Evolutionary conservation across 192 early-diverging fungal species (phyloP).

Genomic region (Podila epicladia): DNA sequence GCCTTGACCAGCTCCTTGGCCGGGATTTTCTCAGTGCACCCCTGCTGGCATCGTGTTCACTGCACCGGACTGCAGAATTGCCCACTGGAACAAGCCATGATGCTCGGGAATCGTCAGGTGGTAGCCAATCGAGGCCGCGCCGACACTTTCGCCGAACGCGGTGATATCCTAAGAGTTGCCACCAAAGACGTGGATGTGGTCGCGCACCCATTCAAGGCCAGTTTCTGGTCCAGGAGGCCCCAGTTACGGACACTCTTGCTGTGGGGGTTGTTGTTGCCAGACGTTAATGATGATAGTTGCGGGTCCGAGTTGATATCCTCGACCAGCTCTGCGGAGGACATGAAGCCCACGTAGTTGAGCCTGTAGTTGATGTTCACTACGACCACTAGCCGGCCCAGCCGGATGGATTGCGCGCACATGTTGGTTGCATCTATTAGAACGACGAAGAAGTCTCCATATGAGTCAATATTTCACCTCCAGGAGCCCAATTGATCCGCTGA

Average conservation of each 20-base stretch:
- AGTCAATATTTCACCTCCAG: no score
- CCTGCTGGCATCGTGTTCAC: constrained; percentile 20
- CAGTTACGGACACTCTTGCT: constrained; percentile 45
- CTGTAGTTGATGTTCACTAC: constrained; percentile 49
- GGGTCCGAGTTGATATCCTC: constrained; percentile 6
- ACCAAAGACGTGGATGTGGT: constrained; percentile 64
- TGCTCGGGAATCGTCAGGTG: constrained; percentile 24
- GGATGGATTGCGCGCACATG: constrained; percentile 15
- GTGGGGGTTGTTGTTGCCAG: neutral
- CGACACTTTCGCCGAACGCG: constrained; percentile 60
- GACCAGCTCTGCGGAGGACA: constrained; percentile 34
- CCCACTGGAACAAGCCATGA: constrained; percentile 34
- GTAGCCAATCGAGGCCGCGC: constrained; percentile 53
- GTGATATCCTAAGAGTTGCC: constrained; percentile 62
- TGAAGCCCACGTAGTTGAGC: constrained; percentile 43
- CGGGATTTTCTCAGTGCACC: constrained; percentile 17
- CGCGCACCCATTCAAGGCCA: constrained; percentile 63
- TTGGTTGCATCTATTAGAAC: constrained; percentile 6
- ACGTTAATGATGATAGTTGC: no score
- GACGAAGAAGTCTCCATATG: no score
- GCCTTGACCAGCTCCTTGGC: constrained; percentile 37
- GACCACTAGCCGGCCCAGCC: constrained; percentile 23
- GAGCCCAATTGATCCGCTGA: no score
- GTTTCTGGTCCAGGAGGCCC: constrained; percentile 62
- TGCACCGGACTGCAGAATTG: constrained; percentile 44